Base-by-base conservation (phyloP, 2,329 filamentous ascomycete species). In the Monosporascus sp. region DNA sequence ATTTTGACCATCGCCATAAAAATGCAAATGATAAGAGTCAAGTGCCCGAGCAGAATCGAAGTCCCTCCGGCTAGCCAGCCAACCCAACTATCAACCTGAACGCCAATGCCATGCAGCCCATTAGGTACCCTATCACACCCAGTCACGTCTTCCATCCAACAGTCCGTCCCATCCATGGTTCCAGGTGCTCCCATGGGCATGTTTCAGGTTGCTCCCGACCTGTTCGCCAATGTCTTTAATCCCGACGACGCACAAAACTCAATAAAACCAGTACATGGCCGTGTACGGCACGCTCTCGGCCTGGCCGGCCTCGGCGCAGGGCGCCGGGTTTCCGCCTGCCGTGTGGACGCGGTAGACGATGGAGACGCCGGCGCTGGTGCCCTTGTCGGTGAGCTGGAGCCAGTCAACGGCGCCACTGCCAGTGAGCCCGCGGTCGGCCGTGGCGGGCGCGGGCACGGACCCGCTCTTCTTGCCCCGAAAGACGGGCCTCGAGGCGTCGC, bases 221-320 rank as follows among this genome's bases (percentile, higher is more conserved):
- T 5, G 9, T 35, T 35, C 31, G 14, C 11, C 31, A 5, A 35
- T 35, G 31, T 35, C 31, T 11, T 5, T 14, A 35, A 35, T 35
- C 31, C 31, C 31, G 31, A 35, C 31, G 11, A 35, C 31, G 31
- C 31, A 2, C 9, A 35, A 4, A 14, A 2, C 43, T 46, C 24
- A 46, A 60, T 74, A 84, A 64, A 84, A 76, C 80, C 80, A 84
- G 70, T 85, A 85, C 59, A 73, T 74, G n/a, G 81, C 72, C 1
- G 79, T 62, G 64, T 85, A 85, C 3, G 76, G 74, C 26, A 81
- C 76, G 65, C 79, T 84, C 61, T 78, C 73, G 18, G 63, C 55
- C 43, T 74, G 71, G n/a, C 68, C 69, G 2, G 66, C 68, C 1
- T 52, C 55, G 45, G 57, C 56, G 65, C 81, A 84, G 5, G 70